These are phyloP conservation scores for Arabidopsis suecica DNA, from an alignment of 345 rosid genomes.

Conservation along the genomic window DNA sequence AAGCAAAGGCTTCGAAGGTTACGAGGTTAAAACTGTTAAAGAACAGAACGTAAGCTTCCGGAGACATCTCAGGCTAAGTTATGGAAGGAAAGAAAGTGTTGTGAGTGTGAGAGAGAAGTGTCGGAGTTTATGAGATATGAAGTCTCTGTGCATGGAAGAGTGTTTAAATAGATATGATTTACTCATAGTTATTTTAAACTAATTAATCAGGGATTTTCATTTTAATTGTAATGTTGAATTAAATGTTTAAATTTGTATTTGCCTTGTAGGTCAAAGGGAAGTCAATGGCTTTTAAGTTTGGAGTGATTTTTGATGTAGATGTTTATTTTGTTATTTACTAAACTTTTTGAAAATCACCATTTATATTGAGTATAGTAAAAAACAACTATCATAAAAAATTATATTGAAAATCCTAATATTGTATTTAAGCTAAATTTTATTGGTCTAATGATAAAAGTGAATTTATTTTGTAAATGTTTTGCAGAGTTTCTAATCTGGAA, in stretches of 20 bases:
- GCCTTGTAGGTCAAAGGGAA: conserved; percentile 17
- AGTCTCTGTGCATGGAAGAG: conserved; percentile 32
- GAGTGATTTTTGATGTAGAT: conserved; percentile 15
- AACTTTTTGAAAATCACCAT: conserved; percentile 2
- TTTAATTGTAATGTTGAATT: background rate
- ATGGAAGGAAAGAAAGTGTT: background rate
- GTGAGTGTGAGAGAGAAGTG: background rate
- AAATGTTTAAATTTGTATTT: conserved; percentile 22
- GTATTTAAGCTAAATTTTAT: background rate
- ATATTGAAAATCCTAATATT: background rate
- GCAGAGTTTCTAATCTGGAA: background rate
- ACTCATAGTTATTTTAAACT: background rate
- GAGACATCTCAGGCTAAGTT: conserved; percentile 45
- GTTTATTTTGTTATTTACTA: conserved; percentile 34
- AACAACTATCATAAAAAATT: background rate
- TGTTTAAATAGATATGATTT: conserved; percentile 40
- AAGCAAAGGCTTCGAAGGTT: conserved; percentile 47
- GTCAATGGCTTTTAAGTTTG: background rate
- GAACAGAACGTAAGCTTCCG: conserved; percentile 41
- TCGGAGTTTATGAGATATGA: conserved; percentile 31
- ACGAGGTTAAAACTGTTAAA: conserved; percentile 25
- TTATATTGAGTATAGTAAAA: background rate
- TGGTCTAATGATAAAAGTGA: background rate
- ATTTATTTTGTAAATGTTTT: background rate
- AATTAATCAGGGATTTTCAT: background rate